Conservation (phyloP, 1,284 basidiomycete genomes). For the Cryptococcus neoformans region DNA sequence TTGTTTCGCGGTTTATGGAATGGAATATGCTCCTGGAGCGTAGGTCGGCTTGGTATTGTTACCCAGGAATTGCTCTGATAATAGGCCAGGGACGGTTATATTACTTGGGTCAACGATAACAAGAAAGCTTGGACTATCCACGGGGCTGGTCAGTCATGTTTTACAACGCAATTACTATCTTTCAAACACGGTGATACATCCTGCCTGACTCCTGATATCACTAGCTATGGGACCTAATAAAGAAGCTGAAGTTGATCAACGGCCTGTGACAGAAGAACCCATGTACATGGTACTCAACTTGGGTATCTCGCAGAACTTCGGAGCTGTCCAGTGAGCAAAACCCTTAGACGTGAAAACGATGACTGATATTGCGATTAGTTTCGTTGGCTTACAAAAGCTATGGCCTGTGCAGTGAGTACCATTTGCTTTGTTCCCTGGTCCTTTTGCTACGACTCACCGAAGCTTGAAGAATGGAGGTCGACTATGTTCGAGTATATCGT, state of each 20-base stretch:
- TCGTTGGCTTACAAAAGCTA: conserved; percentile 30
- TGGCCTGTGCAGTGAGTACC: conserved; percentile 36
- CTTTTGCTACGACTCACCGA: neutral
- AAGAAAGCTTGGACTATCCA: conserved; percentile 72
- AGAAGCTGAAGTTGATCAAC: conserved; percentile 62
- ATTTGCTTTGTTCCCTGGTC: neutral
- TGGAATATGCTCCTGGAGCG: conserved; percentile 61
- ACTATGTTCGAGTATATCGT: conserved; percentile 50
- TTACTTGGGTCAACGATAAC: conserved; percentile 70
- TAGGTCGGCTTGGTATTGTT: conserved; percentile 14
- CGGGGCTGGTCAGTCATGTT: conserved; percentile 42
- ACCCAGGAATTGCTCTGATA: neutral
- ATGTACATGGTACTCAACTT: conserved; percentile 60
- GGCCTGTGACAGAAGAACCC: conserved; percentile 78
- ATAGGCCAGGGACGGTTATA: conserved; percentile 59
- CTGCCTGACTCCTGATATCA: neutral
- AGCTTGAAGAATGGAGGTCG: conserved; percentile 35
- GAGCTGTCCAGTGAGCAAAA: conserved; percentile 57
- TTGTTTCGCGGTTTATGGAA: conserved; percentile 60
- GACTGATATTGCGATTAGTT: conserved; percentile 14
- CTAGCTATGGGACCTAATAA: conserved; percentile 67
- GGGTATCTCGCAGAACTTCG: conserved; percentile 77
- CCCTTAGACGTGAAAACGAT: neutral
- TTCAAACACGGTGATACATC: neutral
- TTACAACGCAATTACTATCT: neutral